Evolutionary conservation across 83 land plant species (phyloP), one percentile per base, ranked within the genome.

Genomic region (Isoetes engelmannii): DNA sequence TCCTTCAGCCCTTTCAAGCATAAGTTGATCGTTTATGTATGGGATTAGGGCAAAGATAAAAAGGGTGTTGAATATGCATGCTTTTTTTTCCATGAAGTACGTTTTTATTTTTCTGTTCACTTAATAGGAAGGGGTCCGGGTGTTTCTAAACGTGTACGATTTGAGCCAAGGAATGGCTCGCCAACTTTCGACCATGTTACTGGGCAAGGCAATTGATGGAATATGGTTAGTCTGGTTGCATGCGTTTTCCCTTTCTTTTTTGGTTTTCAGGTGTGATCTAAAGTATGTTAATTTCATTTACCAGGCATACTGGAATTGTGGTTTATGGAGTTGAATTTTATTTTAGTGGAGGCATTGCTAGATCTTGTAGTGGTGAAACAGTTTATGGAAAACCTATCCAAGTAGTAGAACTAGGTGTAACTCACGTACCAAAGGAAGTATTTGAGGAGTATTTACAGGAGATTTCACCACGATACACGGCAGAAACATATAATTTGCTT

Each of bases 141-240:
- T 93, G 47, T 45, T 72, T 0, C 72, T 93, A 56, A 71, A 90
- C 57, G 92, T 93, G 18, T 93, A 93, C 72, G 98, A 93, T 61
- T 81, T 93, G 1, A 93, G 98, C 74, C 92, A 86, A 66, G 98
- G 98, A 49, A 75, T 93, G 68, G 98, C 98, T 17, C 96, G 96
- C n/a, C 98, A 93, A 69, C 79, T 93, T 15, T 93, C 98, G 4
- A 76, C 82, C 0, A 69, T 80, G 4, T 90, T 93, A 48, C 56
- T 93, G 63, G 98, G 98, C 47, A 90, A 85, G 63, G 86, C 72
- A 41, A 86, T 93, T 69, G 98, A 93, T 55, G 98, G 81, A 56
- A 86, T 93, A 47, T 93, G 98, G 98, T 93, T 70, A 85, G 81
- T 44, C 28, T 20, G 57, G n/a, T 69, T 12, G 21, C 69, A 45